Evolutionary conservation across 2,329 filamentous ascomycete genomes (phyloP), one percentile per base, ranked within the genome.

Genomic region (Stachybotrys echinatus): DNA sequence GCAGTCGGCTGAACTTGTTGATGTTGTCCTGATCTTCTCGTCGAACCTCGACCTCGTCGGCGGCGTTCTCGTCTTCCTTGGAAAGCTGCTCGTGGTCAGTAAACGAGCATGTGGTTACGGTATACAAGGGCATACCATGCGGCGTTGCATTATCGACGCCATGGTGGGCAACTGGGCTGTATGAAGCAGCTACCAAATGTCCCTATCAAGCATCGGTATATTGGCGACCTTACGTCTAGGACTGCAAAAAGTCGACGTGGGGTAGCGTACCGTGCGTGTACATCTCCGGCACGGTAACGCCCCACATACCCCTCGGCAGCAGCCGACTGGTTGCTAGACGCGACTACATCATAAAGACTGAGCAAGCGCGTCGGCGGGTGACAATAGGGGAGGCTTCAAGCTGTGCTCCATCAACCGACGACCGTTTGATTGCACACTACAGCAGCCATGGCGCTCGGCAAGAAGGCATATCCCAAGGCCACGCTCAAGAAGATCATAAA

Each of bases 11-110:
- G 77, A 99, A 99, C 57, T 85, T 87, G 74, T 99, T 99, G 82
- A 99, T 99, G 74, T 94, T 95, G 74, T 97, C 92, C 71, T 99
- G 94, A 67, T 99, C 94, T 68, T 97, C 92, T 63, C 92, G 88
- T 53, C 94, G 88, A 52, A 99, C 94, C 70, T 96, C 89, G 61
- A 91, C 87, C 66, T 99, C 94, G 58, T 94, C 88, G 54, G 83
- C 80, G 19, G 84, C 77, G 52, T 84, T 86, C 71, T 99, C 94
- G 62, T 97, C 92, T 67, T 96, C 92, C 66, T 90, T 95, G 43
- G 89, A 90, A 58, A 99, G 87, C 94, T 97, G 64, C 21, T 42
- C 23, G 27, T 5, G 21, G 53, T 63, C 23, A 64, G 56, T 27
- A 38, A 3, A 42, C 18, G 6, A 2, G 21, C 14, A 2, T 2